phyloP scores from a whole-genome alignment of 495 filamentous ascomycete genomes.

The Glarea lozoyensis region DNA sequence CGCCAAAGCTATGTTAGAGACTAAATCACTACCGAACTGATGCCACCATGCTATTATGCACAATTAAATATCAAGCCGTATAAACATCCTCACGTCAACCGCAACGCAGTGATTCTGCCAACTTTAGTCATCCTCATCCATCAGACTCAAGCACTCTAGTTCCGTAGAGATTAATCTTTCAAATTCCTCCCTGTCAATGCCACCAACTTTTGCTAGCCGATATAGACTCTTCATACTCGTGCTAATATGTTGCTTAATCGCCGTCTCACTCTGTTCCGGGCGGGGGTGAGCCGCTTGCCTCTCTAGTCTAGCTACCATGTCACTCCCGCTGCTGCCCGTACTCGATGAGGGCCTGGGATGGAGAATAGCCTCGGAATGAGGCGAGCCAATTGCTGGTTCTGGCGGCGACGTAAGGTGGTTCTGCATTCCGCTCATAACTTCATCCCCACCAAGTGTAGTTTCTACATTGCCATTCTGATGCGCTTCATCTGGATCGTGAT shows the following conservation, averaged over 20 bases:
- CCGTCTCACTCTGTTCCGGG: conserved; percentile 60
- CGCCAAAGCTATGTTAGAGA: too few relatives aligned
- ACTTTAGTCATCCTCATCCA: conserved; percentile 58
- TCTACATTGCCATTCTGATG: conserved; percentile 18
- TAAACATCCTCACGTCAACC: too few relatives aligned
- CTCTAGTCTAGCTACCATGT: conserved; percentile 58
- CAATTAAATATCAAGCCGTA: too few relatives aligned
- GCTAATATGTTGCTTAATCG: conserved; percentile 81
- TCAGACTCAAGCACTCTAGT: conserved; percentile 63
- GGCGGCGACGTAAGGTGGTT: conserved; percentile 4
- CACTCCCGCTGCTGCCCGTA: conserved; percentile 42
- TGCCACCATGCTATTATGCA: too few relatives aligned
- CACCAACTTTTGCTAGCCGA: conserved; percentile 65
- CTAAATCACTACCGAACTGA: too few relatives aligned
- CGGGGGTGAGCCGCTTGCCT: conserved; percentile 34
- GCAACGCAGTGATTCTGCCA: too few relatives aligned
- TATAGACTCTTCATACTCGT: conserved; percentile 85
- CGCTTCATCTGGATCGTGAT: conserved; percentile 68
- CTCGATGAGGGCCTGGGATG: conserved; percentile 44
- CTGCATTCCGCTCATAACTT: conserved; percentile 9
- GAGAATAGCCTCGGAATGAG: background rate
- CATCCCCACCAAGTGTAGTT: conserved; percentile 13
- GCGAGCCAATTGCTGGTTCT: conserved; percentile 8
- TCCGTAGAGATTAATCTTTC: conserved; percentile 72
- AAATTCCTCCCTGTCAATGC: conserved; percentile 79